Conservation (phyloP, 2,329 filamentous ascomycete genomes). For the Aspergillus spinulosporus region DNA sequence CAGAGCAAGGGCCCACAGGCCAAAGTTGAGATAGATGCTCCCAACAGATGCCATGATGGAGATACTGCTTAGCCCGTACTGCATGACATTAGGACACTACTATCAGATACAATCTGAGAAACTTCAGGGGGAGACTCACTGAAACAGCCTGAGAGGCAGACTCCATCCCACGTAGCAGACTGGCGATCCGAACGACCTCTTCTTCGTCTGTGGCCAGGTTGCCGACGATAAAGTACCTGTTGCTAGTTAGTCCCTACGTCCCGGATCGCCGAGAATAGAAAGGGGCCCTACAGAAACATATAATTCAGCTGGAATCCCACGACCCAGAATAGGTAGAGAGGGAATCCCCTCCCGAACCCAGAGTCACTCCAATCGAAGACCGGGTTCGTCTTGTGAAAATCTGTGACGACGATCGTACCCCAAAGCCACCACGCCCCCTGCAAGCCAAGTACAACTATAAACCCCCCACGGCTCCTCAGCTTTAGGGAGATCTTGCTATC, state of each 20-base stretch:
- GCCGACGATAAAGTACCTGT: slow-evolving; percentile 67
- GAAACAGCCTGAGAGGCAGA: slow-evolving; percentile 72
- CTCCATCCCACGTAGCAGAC: slow-evolving; percentile 68
- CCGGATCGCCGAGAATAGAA: background rate
- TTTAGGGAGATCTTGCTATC: slow-evolving; percentile 61
- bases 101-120: background rate
- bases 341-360: slow-evolving; percentile 67
- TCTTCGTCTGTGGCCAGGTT: slow-evolving; percentile 62
- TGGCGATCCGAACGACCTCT: slow-evolving; percentile 68
- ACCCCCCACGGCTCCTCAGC: slow-evolving; percentile 56
- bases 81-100: background rate
- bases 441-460: slow-evolving; percentile 51
- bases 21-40: slow-evolving; percentile 70
- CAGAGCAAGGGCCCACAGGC: slow-evolving; percentile 64
- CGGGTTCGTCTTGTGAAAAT: slow-evolving; percentile 58
- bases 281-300: slow-evolving; percentile 59
- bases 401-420: slow-evolving; percentile 65
- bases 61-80: slow-evolving; percentile 66
- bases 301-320: slow-evolving; percentile 73
- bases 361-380: slow-evolving; percentile 65
- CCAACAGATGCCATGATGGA: slow-evolving; percentile 64
- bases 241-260: background rate
- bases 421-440: slow-evolving; percentile 74
- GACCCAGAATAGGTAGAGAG: slow-evolving; percentile 66
- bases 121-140: slow-evolving; percentile 25